Evolutionary conservation across 192 early-diverging fungal species (phyloP).

Genomic region (Coemansia sp.): DNA sequence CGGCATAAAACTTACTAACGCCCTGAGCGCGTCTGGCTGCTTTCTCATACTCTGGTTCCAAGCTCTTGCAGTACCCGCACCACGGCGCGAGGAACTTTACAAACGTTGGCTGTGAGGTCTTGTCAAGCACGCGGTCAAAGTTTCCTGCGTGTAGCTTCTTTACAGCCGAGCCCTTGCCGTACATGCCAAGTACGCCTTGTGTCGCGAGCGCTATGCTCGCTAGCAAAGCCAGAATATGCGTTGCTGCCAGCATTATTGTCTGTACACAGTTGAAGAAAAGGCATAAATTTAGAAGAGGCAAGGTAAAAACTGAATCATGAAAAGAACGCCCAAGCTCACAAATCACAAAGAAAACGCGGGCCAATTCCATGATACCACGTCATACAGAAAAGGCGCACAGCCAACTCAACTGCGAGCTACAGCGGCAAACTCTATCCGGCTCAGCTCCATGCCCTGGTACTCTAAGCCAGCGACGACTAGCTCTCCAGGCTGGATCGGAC

Average conservation of each 20-base stretch:
- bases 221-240: constrained; percentile 1
- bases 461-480: constrained; percentile 73
- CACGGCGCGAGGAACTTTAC: constrained; percentile 97
- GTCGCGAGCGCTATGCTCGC: constrained; percentile 21
- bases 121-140: constrained; percentile 66
- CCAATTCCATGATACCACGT: constrained; percentile 12
- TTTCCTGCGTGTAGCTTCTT: constrained; percentile 59
- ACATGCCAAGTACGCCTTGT: constrained; percentile 54
- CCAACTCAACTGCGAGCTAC: constrained; percentile 18
- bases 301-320: not conserved
- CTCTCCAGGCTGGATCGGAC: constrained; percentile 79
- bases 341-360: not conserved
- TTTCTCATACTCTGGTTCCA: constrained; percentile 88
- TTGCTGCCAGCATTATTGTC: constrained; percentile 2
- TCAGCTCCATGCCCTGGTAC: constrained; percentile 45
- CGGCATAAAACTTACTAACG: constrained; percentile 82
- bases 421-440: constrained; percentile 46
- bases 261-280: not conserved
- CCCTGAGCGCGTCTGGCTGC: constrained; percentile 84
- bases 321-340: not conserved
- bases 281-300: not conserved
- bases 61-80: constrained; percentile 92
- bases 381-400: not conserved
- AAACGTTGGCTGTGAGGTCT: constrained; percentile 73
- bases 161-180: constrained; percentile 60